Evolutionary conservation across 2,329 filamentous ascomycete genomes (phyloP).

Genomic region (Neurospora sp.): DNA sequence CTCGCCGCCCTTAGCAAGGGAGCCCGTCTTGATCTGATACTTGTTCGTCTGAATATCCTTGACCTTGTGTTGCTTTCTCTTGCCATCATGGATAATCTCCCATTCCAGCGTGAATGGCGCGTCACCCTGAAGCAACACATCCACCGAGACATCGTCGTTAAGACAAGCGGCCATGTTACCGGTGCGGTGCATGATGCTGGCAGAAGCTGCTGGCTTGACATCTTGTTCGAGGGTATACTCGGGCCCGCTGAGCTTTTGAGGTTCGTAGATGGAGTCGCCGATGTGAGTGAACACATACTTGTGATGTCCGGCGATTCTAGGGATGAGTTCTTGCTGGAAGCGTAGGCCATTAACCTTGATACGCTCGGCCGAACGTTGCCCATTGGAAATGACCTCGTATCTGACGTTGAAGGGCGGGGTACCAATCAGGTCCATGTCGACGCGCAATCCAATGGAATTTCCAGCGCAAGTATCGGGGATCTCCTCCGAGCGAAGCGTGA

Average conservation of each 20-base stretch:
- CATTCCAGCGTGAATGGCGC: conserved; percentile 85
- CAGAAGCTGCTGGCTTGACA: conserved; percentile 85
- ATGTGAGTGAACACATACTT: conserved; percentile 77
- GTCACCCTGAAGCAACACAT: conserved; percentile 69
- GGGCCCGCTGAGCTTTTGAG: conserved; percentile 49
- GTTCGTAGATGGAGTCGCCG: conserved; percentile 70
- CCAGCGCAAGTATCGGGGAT: conserved; percentile 93
- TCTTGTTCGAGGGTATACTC: conserved; percentile 68
- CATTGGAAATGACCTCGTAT: conserved; percentile 62
- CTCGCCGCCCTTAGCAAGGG: conserved; percentile 72
- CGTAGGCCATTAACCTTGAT: conserved; percentile 60
- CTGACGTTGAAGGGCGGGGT: conserved; percentile 81
- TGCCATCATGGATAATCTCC: conserved; percentile 83
- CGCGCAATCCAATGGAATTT: conserved; percentile 80
- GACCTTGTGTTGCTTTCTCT: conserved; percentile 59
- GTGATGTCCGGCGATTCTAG: conserved; percentile 72
- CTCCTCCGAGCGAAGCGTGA: conserved; percentile 65
- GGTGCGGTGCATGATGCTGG: conserved; percentile 51
- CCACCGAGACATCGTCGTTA: conserved; percentile 66
- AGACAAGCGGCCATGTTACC: conserved; percentile 63
- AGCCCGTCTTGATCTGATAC: conserved; percentile 65
- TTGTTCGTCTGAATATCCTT: conserved; percentile 51
- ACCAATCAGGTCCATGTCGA: conserved; percentile 82
- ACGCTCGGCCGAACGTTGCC: conserved; percentile 42
- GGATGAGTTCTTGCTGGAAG: conserved; percentile 75